Base-by-base conservation (phyloP, 805 yeast genomes). In the Kodamaea fukazawae region DNA sequence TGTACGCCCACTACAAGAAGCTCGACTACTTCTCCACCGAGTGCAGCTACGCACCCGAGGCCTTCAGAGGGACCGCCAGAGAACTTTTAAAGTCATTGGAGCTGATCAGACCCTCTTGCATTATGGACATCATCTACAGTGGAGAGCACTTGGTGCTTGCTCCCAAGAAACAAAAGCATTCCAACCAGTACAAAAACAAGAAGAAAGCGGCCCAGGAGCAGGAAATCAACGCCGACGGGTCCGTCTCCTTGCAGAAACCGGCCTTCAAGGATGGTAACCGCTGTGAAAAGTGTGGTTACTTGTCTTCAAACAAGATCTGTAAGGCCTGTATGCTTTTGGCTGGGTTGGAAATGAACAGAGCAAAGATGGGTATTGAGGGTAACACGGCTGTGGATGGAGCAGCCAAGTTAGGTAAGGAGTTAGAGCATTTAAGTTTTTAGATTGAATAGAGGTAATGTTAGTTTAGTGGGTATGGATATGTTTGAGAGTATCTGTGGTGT, bases 41-140 rank as follows among this genome's bases (percentile, higher is more conserved):
- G 56, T 93, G 99, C 60, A 83, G 96, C 0, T 93, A 93, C 65
- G 96, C 99, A 0, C 98, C 99, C 2, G 99, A 93, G 59, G 98
- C 99, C 0, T 93, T 93, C 55, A 72, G 99, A 49, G 99, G 99
- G 13, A 93, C 98, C 0, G 96, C 99, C 0, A 76, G 99, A 56
- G 88, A 89, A 43, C 70, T 93, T 18, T 80, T 93, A 72, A 93
- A 93, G 63, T 86, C 88, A 48, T 66, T 93, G 30, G 99, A 93
- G 57, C 78, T 91, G 3, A 81, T 90, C 1, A 75, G 97, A 51
- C 96, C 99, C 11, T 81, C 93, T 27, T 84, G 96, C 54, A 93
- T 93, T 41, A 78, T 93, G 59, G 99, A 93, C 63, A 86, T 93
- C 40, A 93, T 93, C 23, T 85, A 86, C 49, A 86, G 96, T 48